phyloP scores from a whole-genome alignment of 306 rosid species.

The Prunus kanzakura region DNA sequence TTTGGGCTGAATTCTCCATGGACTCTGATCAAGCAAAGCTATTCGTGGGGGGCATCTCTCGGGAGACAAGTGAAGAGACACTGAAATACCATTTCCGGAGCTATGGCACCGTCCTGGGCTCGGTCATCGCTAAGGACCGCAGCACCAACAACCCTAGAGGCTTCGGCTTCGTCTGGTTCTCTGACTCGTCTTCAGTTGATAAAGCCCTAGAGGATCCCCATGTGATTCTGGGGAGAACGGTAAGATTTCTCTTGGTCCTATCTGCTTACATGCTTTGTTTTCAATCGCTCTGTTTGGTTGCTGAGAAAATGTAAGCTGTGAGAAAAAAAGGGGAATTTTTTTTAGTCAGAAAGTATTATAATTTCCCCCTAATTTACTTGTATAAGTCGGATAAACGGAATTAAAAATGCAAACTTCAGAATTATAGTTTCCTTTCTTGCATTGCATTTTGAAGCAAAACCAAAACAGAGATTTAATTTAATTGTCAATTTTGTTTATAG shows the following conservation, averaged over 20 bases:
- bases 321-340: neutral
- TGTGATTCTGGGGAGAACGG: conserved; percentile 54
- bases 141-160: conserved; percentile 57
- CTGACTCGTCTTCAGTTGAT: conserved; percentile 47
- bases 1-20: conserved; percentile 31
- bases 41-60: conserved; percentile 58
- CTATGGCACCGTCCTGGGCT: conserved; percentile 54
- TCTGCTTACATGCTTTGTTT: neutral
- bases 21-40: conserved; percentile 55
- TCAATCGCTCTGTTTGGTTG: neutral
- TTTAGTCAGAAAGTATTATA: neutral
- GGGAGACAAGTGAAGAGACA: conserved; percentile 49
- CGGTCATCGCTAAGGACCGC: conserved; percentile 45
- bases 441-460: neutral
- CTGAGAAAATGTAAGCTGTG: neutral
- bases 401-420: neutral
- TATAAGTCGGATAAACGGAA: neutral
- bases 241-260: neutral
- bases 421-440: neutral
- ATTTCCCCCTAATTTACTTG: neutral
- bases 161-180: conserved; percentile 75
- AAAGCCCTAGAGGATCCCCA: conserved; percentile 57
- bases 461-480: neutral
- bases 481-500: conserved; percentile 30
- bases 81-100: conserved; percentile 45